These are phyloP conservation scores for Saksenaea vasiformis DNA, from an alignment of 371 early-diverging fungal species.

Conservation along the genomic window DNA sequence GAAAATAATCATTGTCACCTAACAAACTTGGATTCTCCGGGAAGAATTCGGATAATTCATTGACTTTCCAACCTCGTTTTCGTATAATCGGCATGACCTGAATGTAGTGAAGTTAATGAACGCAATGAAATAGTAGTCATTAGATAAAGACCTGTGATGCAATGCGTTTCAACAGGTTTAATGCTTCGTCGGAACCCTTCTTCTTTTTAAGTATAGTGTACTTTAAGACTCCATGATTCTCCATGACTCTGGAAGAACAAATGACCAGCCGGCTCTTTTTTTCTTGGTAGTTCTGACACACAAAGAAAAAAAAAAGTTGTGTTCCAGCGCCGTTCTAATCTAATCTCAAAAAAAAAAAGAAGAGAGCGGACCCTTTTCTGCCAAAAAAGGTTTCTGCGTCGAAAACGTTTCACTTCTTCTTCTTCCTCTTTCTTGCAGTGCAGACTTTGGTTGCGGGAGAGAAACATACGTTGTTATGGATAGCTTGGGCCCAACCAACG, in stretches of 20 bases:
- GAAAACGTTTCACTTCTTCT: constrained; percentile 3
- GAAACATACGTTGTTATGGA: neutral
- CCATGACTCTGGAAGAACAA: constrained; percentile 3
- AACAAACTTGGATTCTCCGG: constrained; percentile 54
- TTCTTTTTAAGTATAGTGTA: neutral
- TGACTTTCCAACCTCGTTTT: constrained; percentile 57
- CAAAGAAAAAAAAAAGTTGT: constrained; percentile 65
- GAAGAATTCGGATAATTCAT: constrained; percentile 58
- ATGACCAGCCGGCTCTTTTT: constrained; percentile 56
- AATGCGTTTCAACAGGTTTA: constrained; percentile 31
- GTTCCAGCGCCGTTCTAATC: constrained; percentile 39
- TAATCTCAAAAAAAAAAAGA: constrained; percentile 3
- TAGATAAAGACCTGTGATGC: constrained; percentile 27
- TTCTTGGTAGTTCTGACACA: constrained; percentile 90
- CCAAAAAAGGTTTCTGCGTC: constrained; percentile 3
- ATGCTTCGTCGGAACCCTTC: constrained; percentile 26
- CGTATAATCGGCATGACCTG: constrained; percentile 65
- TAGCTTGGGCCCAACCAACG: neutral
- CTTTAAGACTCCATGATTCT: constrained; percentile 9
- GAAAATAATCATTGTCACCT: constrained; percentile 25
- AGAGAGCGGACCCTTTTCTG: neutral
- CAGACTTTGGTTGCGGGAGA: neutral
- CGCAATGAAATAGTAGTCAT: neutral
- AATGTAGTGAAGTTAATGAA: neutral
- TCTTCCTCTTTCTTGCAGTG: constrained; percentile 2